A percentile compares a stretch with the other conserved stretches of the same genome.
These are phyloP conservation scores for Oryza meridionalis DNA, from an alignment of 176 grass and related monocot genomes.

Conservation along the genomic window DNA sequence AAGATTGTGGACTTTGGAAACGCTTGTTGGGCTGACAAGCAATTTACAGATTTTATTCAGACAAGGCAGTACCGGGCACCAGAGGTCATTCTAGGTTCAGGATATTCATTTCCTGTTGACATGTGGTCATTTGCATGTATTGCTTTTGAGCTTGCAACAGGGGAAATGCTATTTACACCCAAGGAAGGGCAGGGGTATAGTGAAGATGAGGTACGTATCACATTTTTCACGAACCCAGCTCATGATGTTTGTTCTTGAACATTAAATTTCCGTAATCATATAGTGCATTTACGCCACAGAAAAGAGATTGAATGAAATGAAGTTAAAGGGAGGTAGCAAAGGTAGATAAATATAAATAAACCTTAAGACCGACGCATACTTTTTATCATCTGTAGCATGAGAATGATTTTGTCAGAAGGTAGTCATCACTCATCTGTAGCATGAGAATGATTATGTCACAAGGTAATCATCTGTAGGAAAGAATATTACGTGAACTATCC, in stretches of 20 bases:
- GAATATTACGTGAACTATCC: background rate
- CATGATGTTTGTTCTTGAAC: slow-evolving; percentile 33
- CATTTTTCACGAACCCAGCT: background rate
- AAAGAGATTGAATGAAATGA: background rate
- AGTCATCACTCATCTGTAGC: background rate
- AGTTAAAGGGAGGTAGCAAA: background rate
- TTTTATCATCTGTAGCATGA: background rate
- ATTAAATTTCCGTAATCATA: slow-evolving; percentile 15
- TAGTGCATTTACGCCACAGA: background rate
- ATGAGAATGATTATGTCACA: background rate
- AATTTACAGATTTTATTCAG: slow-evolving; percentile 93
- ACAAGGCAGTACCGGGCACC: slow-evolving; percentile 94
- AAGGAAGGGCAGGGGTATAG: slow-evolving; percentile 87
- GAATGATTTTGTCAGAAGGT: slow-evolving; percentile 6
- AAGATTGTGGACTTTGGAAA: slow-evolving; percentile 99
- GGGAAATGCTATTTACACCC: slow-evolving; percentile 96
- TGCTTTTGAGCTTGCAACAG: slow-evolving; percentile 90
- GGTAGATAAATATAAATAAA: background rate
- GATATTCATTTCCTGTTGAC: slow-evolving; percentile 81
- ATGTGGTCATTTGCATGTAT: slow-evolving; percentile 97
- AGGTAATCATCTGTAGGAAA: background rate
- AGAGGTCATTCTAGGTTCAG: slow-evolving; percentile 78
- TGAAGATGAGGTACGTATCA: slow-evolving; percentile 92
- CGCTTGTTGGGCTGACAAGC: slow-evolving; percentile 91
- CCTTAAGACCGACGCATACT: background rate